Evolutionary conservation across 176 grass and related monocot genomes (phyloP).

Genomic region (Dendrocalamus sinicus): DNA sequence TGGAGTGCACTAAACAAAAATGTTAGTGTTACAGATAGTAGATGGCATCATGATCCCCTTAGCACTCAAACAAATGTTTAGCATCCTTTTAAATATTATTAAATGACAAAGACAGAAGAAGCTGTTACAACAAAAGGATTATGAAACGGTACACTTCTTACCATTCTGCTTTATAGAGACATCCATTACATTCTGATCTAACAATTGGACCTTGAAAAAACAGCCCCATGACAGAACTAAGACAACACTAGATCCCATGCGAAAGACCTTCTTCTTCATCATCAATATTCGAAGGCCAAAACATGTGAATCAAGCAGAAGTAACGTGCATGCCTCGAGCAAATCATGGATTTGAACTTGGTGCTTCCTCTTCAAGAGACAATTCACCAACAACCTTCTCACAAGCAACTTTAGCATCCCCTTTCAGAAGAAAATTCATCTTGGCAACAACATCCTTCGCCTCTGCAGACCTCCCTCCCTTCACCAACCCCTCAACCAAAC

Average conservation of each 20-base stretch:
- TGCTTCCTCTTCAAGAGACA: slow-evolving; percentile 54
- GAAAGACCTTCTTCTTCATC: slow-evolving; percentile 24
- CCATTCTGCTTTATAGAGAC: slow-evolving; percentile 40
- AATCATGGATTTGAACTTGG: slow-evolving; percentile 51
- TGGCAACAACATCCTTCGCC: slow-evolving; percentile 65
- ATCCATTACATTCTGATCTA: slow-evolving; percentile 47
- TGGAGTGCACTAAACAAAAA: slow-evolving; percentile 23
- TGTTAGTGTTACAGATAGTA: slow-evolving; percentile 28
- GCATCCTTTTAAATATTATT: slow-evolving; percentile 44
- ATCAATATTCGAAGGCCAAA: slow-evolving; percentile 36
- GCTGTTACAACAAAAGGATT: slow-evolving; percentile 25
- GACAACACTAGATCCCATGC: slow-evolving; percentile 19
- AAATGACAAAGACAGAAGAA: slow-evolving; percentile 37
- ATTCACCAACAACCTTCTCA: slow-evolving; percentile 65
- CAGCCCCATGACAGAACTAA: slow-evolving; percentile 33
- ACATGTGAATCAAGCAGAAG: slow-evolving; percentile 29
- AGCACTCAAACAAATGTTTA: slow-evolving; percentile 34
- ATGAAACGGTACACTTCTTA: slow-evolving; percentile 22
- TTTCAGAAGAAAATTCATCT: slow-evolving; percentile 66
- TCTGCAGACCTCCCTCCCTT: slow-evolving; percentile 63
- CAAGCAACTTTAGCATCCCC: slow-evolving; percentile 73
- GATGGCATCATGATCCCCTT: slow-evolving; percentile 31
- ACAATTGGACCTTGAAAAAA: slow-evolving; percentile 33
- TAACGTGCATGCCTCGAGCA: slow-evolving; percentile 15
- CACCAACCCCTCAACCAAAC: slow-evolving; percentile 71